A percentile compares a stretch with the other conserved stretches of the same genome.
Evolutionary conservation across 768 basidiomycete species (phyloP).

Genomic region (Rhodotorula toruloides): DNA sequence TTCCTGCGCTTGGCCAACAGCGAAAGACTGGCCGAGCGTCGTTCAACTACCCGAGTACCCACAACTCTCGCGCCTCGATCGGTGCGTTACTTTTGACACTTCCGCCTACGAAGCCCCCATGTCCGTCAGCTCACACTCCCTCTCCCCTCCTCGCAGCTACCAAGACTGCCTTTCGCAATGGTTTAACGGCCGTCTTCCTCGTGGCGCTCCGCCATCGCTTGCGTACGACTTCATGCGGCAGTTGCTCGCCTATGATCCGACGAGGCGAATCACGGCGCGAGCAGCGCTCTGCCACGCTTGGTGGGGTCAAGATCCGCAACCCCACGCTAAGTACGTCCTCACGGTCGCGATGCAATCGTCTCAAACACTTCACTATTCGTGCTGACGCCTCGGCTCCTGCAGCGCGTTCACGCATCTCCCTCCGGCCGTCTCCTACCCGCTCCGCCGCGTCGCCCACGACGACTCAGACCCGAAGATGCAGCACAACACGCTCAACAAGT

Average conservation of each 20-base stretch:
- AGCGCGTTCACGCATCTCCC: conserved; percentile 71
- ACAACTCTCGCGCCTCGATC: conserved; percentile 17
- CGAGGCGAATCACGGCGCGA: conserved; percentile 72
- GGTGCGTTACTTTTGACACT: background rate
- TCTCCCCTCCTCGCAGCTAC: conserved; percentile 51
- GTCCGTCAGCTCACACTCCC: background rate
- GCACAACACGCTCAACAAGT: conserved; percentile 14
- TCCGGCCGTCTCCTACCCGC: conserved; percentile 69
- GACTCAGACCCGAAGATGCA: conserved; percentile 51
- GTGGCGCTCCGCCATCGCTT: conserved; percentile 57
- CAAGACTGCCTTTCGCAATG: conserved; percentile 64
- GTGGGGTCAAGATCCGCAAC: conserved; percentile 85
- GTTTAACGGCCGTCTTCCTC: conserved; percentile 53
- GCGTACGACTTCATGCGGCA: conserved; percentile 75
- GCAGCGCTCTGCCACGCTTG: conserved; percentile 78
- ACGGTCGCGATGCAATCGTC: too few relatives aligned
- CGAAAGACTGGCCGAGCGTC: conserved; percentile 80
- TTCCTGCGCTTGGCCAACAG: conserved; percentile 53
- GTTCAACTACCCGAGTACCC: conserved; percentile 42
- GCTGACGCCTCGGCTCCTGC: background rate
- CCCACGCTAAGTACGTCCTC: conserved; percentile 69
- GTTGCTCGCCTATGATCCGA: conserved; percentile 87
- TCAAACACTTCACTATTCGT: too few relatives aligned
- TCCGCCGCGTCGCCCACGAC: conserved; percentile 83
- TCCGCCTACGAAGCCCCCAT: background rate